Percentiles rank a stretch among this genome's conserved stretches.
phyloP scores from a whole-genome alignment of 2,329 filamentous ascomycete species.

The Beauveria sp. region DNA sequence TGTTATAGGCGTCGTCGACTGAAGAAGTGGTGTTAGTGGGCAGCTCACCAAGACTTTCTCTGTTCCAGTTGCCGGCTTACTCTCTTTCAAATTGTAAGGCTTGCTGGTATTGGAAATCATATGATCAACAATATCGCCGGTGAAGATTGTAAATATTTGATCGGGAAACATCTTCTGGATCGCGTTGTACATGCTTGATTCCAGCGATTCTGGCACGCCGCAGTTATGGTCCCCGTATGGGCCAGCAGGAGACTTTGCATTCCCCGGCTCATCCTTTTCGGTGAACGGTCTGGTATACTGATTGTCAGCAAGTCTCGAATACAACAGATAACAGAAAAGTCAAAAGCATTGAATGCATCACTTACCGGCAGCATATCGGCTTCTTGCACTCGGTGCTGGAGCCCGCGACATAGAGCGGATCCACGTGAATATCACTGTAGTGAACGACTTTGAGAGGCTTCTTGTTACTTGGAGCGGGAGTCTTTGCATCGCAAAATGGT shows the following conservation, averaged over 20 bases:
- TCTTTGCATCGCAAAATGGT: constrained; percentile 28
- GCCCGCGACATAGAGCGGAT: constrained; percentile 45
- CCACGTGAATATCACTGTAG: constrained; percentile 54
- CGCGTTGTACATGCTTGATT: constrained; percentile 46
- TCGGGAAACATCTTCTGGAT: constrained; percentile 39
- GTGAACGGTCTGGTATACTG: constrained; percentile 32
- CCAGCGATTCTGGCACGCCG: constrained; percentile 41
- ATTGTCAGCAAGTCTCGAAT: too few relatives aligned
- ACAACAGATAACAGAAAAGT: neutral
- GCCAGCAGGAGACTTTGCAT: constrained; percentile 39
- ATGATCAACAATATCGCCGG: constrained; percentile 51
- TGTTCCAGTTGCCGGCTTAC: constrained; percentile 15
- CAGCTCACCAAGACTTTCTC: constrained; percentile 12
- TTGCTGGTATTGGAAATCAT: constrained; percentile 37
- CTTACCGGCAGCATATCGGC: constrained; percentile 49
- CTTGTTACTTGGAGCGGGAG: constrained; percentile 33
- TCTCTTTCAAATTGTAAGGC: constrained; percentile 24
- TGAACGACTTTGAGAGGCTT: constrained; percentile 47
- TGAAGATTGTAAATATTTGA: constrained; percentile 48
- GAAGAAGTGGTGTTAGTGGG: neutral
- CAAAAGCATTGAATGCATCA: neutral
- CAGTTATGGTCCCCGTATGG: constrained; percentile 46
- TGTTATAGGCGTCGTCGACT: constrained; percentile 39
- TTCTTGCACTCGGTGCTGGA: constrained; percentile 48
- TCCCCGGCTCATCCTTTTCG: constrained; percentile 37